Conservation (phyloP, 2,329 filamentous ascomycete genomes). For the Penicillium sp. region DNA sequence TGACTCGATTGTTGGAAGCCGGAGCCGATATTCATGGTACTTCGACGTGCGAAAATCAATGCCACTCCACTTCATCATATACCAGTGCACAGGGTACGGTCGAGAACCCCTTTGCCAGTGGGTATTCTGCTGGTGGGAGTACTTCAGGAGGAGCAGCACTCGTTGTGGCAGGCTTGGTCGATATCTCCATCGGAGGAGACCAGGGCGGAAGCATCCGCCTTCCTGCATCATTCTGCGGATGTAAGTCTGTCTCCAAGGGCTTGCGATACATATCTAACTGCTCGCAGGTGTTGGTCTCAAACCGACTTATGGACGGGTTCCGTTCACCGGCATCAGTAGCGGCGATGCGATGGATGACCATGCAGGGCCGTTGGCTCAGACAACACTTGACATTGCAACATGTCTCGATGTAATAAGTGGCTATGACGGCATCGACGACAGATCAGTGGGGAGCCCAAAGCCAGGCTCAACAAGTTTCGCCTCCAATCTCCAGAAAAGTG, state of each 20-base stretch:
- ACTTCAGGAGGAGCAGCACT: slow-evolving; percentile 31
- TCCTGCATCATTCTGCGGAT: slow-evolving; percentile 46
- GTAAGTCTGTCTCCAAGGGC: slow-evolving; percentile 10
- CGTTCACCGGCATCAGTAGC: slow-evolving; percentile 51
- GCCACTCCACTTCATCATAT: slow-evolving; percentile 33
- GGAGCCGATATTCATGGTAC: slow-evolving; percentile 53
- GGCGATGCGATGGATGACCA: slow-evolving; percentile 55
- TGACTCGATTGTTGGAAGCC: slow-evolving; percentile 51
- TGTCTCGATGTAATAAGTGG: slow-evolving; percentile 50
- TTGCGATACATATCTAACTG: neutral
- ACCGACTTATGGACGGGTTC: slow-evolving; percentile 52
- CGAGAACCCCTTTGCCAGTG: slow-evolving; percentile 28
- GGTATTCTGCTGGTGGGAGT: slow-evolving; percentile 32
- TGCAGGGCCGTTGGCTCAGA: slow-evolving; percentile 45
- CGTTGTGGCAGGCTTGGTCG: slow-evolving; percentile 25
- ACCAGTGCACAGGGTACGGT: slow-evolving; percentile 30
- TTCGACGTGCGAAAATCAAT: slow-evolving; percentile 55
- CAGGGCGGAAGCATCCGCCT: slow-evolving; percentile 36
- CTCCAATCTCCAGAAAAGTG: slow-evolving; percentile 7
- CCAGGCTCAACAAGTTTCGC: slow-evolving; percentile 24
- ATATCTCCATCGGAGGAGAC: slow-evolving; percentile 35
- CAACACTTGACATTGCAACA: slow-evolving; percentile 42
- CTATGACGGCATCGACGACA: slow-evolving; percentile 51
- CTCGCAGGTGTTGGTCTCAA: slow-evolving; percentile 46
- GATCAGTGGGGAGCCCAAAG: slow-evolving; percentile 34